Base-by-base conservation (phyloP, 495 filamentous ascomycete genomes). In the Tuber umbilicatum region DNA sequence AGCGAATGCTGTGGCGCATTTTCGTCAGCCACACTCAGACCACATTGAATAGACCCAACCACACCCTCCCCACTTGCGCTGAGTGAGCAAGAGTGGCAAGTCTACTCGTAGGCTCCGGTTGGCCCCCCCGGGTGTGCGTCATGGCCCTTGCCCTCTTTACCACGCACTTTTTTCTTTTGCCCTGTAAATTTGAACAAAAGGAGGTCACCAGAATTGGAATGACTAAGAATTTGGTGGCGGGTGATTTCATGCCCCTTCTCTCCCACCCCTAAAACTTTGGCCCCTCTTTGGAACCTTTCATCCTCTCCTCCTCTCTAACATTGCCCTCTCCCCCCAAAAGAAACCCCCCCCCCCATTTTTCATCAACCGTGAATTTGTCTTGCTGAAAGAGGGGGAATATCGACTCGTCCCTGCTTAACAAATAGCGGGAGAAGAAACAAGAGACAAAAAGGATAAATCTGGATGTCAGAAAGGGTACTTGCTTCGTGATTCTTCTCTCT, bases 401-500 rank as follows among this genome's bases (percentile, higher is more conserved):
- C 77, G 69, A 79, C 77, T 79, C 73, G 78, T 73, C 77, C 73
- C 77, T 73, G 75, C 77, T 79, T 60, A 79, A 78, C 77, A 73
- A 78, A 76, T 55, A 79, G 75, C 77, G 35, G 73, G 50, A 73
- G 73, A 79, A 78, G 71, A 79, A 64, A 35, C 27, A 64, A 64
- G 55, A 64, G 55, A 64, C 55, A 64, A 64, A 35, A 64, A 78
- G 76, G 76, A 75, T 78, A 79, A 73, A 78, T 75, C 72, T 68
- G 72, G 77, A 79, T 79, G 78, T 78, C 78, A 69, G 76, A 72
- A 74, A 72, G 77, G 72, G 73, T 79, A 78, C 78, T 76, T 73
- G 64, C 78, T 79, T 79, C 72, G 77, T 79, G 77, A 79, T 67
- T 79, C 55, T 64, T 64, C 77, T 79, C 75, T 73, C 72, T 73